phyloP scores from a whole-genome alignment of 495 filamentous ascomycete genomes.

The Hypomontagnella monticulosa region DNA sequence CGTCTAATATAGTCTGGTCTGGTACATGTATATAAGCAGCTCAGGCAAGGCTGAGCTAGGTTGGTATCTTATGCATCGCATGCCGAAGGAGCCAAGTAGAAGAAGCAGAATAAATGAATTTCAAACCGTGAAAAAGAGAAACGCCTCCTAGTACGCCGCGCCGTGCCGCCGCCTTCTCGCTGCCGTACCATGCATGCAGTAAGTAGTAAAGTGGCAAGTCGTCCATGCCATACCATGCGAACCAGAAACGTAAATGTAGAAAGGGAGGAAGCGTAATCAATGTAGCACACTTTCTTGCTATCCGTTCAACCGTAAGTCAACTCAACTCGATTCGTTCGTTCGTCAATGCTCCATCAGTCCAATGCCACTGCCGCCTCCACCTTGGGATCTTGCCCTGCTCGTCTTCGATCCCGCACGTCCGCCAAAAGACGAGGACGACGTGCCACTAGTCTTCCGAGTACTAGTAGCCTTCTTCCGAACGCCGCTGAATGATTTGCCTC shows the following conservation, averaged over 20 bases:
- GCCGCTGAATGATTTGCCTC: constrained; percentile 33
- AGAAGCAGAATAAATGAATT: constrained; percentile 3
- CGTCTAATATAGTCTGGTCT: no score
- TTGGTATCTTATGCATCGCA: no score
- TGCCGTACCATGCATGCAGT: constrained; percentile 18
- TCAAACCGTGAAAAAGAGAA: not conserved
- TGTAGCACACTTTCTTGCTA: constrained; percentile 1
- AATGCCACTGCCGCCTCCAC: constrained; percentile 38
- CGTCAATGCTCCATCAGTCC: constrained; percentile 44
- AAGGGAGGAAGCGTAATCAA: not conserved
- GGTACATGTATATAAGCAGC: no score
- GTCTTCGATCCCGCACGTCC: constrained; percentile 11
- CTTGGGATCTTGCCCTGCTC: constrained; percentile 25
- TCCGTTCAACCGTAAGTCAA: constrained; percentile 10
- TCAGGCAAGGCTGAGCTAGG: no score
- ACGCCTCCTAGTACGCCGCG: constrained; percentile 15
- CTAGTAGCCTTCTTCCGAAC: constrained; percentile 44
- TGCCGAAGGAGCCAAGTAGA: not conserved
- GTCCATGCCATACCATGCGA: constrained; percentile 13
- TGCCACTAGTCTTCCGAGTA: constrained; percentile 27
- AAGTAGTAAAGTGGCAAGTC: not conserved
- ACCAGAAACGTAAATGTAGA: not conserved
- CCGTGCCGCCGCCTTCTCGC: constrained; percentile 3
- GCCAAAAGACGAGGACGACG: constrained; percentile 28
- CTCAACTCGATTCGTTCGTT: not conserved